phyloP scores from a whole-genome alignment of 2,329 filamentous ascomycete species.

The Cadophora luteo-olivacea region DNA sequence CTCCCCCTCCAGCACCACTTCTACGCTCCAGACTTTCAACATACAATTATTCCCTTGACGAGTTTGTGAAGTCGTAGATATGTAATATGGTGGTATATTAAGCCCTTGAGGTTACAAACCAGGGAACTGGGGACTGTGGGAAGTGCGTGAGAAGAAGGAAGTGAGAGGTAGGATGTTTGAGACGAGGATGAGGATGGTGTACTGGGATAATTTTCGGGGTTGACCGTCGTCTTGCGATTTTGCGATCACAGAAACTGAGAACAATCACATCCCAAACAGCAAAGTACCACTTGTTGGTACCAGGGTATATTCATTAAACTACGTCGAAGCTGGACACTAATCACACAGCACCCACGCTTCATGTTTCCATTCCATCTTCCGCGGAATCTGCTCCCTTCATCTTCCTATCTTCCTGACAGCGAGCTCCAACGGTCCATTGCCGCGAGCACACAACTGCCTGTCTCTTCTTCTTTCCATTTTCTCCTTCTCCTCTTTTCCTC shows the following conservation, averaged over 20 bases:
- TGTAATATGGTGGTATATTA: no score
- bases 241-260: not conserved
- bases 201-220: no score
- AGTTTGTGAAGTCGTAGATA: no score
- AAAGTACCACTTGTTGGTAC: not conserved
- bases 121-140: no score
- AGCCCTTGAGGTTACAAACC: no score
- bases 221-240: no score
- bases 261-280: not conserved
- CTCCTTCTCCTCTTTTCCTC: constrained; percentile 7
- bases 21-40: no score
- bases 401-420: constrained; percentile 29
- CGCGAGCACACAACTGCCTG: constrained; percentile 36
- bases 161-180: no score
- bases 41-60: no score
- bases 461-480: constrained; percentile 17
- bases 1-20: no score
- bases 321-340: not conserved
- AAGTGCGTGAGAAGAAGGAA: no score
- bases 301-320: constrained; percentile 11
- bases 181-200: no score
- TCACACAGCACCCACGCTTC: constrained; percentile 8
- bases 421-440: constrained; percentile 34
- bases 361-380: constrained; percentile 14
- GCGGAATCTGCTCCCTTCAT: constrained; percentile 11